Percentiles rank a stretch among this genome's conserved stretches.
These are phyloP conservation scores for Cicer cuneatum DNA, from an alignment of 306 rosid species.

Conservation along the genomic window DNA sequence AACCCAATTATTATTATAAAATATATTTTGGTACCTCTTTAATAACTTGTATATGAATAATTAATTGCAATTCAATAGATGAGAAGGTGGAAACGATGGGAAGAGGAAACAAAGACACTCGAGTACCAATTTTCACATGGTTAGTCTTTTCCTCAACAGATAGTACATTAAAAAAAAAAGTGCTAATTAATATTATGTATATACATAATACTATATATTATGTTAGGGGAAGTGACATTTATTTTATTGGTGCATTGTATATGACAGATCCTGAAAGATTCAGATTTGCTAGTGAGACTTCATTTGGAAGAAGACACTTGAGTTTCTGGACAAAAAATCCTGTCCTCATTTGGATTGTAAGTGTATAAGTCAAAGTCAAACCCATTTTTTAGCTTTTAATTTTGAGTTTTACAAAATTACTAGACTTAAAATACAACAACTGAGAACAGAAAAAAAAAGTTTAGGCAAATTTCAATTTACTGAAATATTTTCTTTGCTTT, in stretches of 20 bases:
- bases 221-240: not conserved
- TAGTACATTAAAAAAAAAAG: not conserved
- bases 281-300: constrained; percentile 87
- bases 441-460: no score
- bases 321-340: constrained; percentile 77
- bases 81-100: constrained; percentile 94
- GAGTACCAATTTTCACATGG: constrained; percentile 90
- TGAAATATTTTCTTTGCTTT: not conserved
- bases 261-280: constrained; percentile 82
- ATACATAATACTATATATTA: not conserved
- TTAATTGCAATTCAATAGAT: constrained; percentile 52
- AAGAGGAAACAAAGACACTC: constrained; percentile 73
- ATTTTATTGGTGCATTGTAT: constrained; percentile 1
- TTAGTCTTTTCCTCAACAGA: constrained; percentile 35
- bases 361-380: constrained; percentile 36
- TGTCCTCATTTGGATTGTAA: constrained; percentile 80
- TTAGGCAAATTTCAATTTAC: not conserved
- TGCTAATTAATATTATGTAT: no score
- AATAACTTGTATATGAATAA: not conserved
- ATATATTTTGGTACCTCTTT: not conserved
- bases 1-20: not conserved
- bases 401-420: no score
- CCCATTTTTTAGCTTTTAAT: not conserved
- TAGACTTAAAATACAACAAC: not conserved
- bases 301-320: constrained; percentile 93